Conservation (phyloP, 352 stramenopile species). For the Phytophthora vignae region DNA sequence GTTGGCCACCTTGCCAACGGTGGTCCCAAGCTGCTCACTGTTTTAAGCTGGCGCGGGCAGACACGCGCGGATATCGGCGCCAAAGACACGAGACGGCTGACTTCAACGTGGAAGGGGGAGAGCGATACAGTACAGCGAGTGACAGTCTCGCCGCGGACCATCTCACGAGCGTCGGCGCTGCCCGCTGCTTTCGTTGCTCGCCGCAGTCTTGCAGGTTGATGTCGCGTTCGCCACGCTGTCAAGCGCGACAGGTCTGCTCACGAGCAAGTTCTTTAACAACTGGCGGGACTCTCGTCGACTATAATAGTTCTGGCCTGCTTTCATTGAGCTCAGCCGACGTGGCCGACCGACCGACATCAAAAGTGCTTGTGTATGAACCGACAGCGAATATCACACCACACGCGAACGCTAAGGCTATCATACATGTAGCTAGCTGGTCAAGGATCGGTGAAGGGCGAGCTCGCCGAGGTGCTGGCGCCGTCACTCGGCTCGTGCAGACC, state of each 20-base stretch:
- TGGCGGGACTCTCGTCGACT: not conserved
- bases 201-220: not conserved
- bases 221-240: not conserved
- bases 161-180: not conserved
- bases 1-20: too few species aligned
- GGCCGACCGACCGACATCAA: not conserved
- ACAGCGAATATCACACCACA: not conserved
- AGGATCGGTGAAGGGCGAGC: not conserved
- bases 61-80: not conserved
- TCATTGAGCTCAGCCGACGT: not conserved
- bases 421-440: not conserved
- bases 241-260: not conserved
- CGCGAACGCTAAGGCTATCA: too few species aligned
- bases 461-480: not conserved
- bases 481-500: not conserved
- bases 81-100: not conserved
- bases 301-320: not conserved
- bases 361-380: not conserved
- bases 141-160: not conserved
- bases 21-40: too few species aligned
- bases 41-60: not conserved
- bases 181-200: too few species aligned
- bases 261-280: not conserved
- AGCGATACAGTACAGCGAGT: not conserved
- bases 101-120: constrained; percentile 1